Conservation (phyloP, 2,329 filamentous ascomycete genomes). For the Coniochaeta sp. region DNA sequence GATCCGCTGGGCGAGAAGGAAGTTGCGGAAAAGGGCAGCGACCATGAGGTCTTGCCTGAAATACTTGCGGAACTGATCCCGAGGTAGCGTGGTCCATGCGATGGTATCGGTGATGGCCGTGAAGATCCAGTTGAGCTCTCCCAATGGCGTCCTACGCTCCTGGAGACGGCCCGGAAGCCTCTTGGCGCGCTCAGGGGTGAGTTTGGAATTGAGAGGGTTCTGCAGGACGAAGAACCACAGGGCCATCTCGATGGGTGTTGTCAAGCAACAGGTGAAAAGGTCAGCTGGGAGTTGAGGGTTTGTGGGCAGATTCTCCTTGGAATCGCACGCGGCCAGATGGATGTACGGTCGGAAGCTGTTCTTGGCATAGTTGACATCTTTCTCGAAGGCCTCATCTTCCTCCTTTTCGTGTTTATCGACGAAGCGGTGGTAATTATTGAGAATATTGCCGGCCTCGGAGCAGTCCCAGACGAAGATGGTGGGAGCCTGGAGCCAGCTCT, state of each 20-base stretch:
- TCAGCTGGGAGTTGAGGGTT: constrained; percentile 91
- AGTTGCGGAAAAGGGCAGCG: constrained; percentile 94
- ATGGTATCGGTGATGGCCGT: constrained; percentile 98
- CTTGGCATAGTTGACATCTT: constrained; percentile 79
- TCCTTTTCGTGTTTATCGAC: constrained; percentile 92
- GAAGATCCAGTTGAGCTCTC: constrained; percentile 98
- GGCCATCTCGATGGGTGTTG: constrained; percentile 95
- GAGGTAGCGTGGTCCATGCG: constrained; percentile 90
- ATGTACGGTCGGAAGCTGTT: constrained; percentile 66
- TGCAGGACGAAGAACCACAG: constrained; percentile 94
- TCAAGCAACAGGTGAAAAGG: constrained; percentile 91
- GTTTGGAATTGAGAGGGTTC: constrained; percentile 63
- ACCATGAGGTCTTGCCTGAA: constrained; percentile 98
- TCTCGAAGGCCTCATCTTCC: constrained; percentile 66
- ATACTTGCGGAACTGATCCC: constrained; percentile 89
- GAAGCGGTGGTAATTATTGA: constrained; percentile 89
- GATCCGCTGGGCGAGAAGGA: constrained; percentile 85
- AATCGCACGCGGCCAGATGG: constrained; percentile 83
- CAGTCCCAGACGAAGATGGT: constrained; percentile 98
- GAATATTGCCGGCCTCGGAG: constrained; percentile 90
- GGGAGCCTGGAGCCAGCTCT: constrained; percentile 91
- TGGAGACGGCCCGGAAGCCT: constrained; percentile 87
- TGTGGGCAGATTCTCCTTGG: constrained; percentile 88
- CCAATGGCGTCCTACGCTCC: constrained; percentile 85
- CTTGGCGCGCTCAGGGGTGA: constrained; percentile 76